These are phyloP conservation scores for Rhododendron vialii DNA, from an alignment of 148 eudicot genomes.

Conservation along the genomic window DNA sequence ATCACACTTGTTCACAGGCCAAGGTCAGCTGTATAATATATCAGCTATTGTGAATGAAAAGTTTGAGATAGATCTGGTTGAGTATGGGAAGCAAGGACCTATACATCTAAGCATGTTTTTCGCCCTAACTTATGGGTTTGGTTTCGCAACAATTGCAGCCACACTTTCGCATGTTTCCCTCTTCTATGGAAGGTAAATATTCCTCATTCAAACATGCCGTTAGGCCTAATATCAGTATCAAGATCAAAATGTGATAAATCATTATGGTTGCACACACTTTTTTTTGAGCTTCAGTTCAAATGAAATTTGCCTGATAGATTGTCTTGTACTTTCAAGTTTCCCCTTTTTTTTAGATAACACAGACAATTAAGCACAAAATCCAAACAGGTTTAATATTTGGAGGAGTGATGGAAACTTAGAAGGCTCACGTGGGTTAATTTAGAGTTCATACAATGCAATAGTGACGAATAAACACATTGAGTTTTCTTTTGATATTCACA, in stretches of 20 bases:
- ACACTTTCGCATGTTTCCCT: conserved; percentile 73
- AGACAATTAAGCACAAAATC: background rate
- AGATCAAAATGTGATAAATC: background rate
- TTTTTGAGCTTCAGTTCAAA: background rate
- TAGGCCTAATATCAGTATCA: background rate
- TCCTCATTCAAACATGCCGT: background rate
- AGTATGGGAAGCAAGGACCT: conserved; percentile 58
- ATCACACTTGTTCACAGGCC: conserved; percentile 62
- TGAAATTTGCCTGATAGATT: background rate
- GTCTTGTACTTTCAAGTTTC: background rate
- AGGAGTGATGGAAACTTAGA: background rate
- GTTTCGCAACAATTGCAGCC: conserved; percentile 84
- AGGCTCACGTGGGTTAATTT: background rate
- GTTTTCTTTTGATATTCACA: background rate
- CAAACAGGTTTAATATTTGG: background rate
- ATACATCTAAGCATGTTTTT: conserved; percentile 84
- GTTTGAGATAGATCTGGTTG: conserved; percentile 53
- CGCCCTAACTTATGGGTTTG: conserved; percentile 90
- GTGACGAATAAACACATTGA: background rate
- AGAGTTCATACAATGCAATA: background rate
- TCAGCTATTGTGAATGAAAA: conserved; percentile 67
- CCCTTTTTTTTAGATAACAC: background rate
- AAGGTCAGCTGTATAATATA: conserved; percentile 68
- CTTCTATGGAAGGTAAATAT: conserved; percentile 78
- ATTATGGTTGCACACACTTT: background rate